These are phyloP conservation scores for Ascochyta koolunga DNA, from an alignment of 2,329 filamentous ascomycete genomes.

Conservation along the genomic window DNA sequence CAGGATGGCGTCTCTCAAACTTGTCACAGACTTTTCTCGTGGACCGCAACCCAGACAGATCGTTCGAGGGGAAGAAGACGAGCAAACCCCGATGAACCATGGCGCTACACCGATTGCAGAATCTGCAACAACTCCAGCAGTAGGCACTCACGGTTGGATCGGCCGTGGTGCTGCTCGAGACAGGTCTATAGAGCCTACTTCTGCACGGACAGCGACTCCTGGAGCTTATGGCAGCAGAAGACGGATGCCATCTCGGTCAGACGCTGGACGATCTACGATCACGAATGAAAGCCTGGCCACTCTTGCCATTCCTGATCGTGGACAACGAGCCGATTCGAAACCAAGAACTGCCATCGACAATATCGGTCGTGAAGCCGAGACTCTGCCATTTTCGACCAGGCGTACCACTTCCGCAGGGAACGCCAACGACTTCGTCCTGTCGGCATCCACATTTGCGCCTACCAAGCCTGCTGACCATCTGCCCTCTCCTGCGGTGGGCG, in stretches of 20 bases:
- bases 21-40: conserved; percentile 84
- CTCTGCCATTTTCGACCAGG: conserved; percentile 44
- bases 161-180: conserved; percentile 39
- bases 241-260: conserved; percentile 61
- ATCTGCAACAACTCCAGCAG: conserved; percentile 70
- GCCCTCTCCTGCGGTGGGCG: conserved; percentile 71
- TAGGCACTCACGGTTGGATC: conserved; percentile 50
- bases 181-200: conserved; percentile 50
- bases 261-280: conserved; percentile 37
- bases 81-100: conserved; percentile 75
- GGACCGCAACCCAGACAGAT: conserved; percentile 59
- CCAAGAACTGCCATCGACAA: conserved; percentile 48
- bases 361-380: conserved; percentile 49
- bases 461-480: conserved; percentile 47
- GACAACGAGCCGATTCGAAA: conserved; percentile 37
- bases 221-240: conserved; percentile 70
- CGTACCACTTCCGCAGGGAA: conserved; percentile 57
- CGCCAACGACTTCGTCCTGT: conserved; percentile 60
- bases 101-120: conserved; percentile 86
- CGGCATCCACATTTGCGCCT: conserved; percentile 44
- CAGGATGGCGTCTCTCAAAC: conserved; percentile 83
- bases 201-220: conserved; percentile 59
- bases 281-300: conserved; percentile 43
- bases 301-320: conserved; percentile 45
- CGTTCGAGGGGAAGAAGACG: conserved; percentile 66